These are phyloP conservation scores for Rhinocladiella mackenziei DNA, from an alignment of 2,329 filamentous ascomycete genomes.

Conservation along the genomic window DNA sequence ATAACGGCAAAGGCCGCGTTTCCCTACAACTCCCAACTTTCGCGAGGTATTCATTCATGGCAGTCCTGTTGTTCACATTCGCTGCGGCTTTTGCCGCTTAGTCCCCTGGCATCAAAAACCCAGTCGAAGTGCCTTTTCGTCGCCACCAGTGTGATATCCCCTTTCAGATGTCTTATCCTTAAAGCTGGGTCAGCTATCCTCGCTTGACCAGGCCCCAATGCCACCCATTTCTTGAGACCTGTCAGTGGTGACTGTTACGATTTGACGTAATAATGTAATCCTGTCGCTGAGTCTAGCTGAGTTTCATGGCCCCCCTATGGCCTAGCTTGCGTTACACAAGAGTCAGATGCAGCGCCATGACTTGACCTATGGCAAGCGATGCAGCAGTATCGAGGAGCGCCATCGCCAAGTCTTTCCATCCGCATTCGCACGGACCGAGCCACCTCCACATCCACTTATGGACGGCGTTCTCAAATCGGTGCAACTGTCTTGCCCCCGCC, in stretches of 20 bases:
- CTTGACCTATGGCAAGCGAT: no score
- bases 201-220: neutral
- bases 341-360: no score
- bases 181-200: slow-evolving; percentile 1
- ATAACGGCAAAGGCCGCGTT: no score
- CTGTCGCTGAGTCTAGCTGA: neutral
- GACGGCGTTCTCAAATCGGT: neutral
- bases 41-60: no score
- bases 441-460: neutral
- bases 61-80: neutral
- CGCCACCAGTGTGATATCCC: neutral
- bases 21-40: no score
- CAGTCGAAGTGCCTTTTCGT: neutral
- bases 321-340: no score
- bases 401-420: no score
- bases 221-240: slow-evolving; percentile 1
- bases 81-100: no score
- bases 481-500: slow-evolving; percentile 18
- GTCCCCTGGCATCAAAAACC: no score
- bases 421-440: no score
- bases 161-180: slow-evolving; percentile 2
- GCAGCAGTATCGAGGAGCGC: no score
- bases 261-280: slow-evolving; percentile 8
- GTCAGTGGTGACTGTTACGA: neutral
- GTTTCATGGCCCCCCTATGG: neutral